These are phyloP conservation scores for Phallus indusiatus DNA, from an alignment of 768 basidiomycete species.

Conservation along the genomic window DNA sequence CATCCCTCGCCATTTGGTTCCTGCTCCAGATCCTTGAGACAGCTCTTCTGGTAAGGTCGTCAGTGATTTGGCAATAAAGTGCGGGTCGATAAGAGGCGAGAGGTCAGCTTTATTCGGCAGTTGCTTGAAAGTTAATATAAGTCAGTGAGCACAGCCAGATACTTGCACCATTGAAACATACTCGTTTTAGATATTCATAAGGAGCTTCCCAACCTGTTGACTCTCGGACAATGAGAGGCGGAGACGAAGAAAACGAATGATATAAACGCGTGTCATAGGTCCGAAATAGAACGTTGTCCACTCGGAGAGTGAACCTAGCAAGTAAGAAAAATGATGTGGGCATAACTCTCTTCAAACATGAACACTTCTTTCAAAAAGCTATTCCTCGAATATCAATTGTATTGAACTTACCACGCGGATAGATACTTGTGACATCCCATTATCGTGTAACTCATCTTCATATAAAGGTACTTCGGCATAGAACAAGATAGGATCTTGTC, in stretches of 20 bases:
- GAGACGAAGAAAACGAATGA: slow-evolving; percentile 61
- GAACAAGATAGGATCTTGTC: slow-evolving; percentile 94
- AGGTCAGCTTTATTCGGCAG: slow-evolving; percentile 71
- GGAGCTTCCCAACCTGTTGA: slow-evolving; percentile 85
- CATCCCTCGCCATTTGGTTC: slow-evolving; percentile 81
- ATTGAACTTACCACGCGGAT: slow-evolving; percentile 70
- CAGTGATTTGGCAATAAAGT: slow-evolving; percentile 68
- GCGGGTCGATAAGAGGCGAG: slow-evolving; percentile 79
- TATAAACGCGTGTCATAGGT: slow-evolving; percentile 84
- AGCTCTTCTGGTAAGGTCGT: slow-evolving; percentile 48
- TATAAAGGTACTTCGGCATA: slow-evolving; percentile 92
- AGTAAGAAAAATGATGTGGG: slow-evolving; percentile 90
- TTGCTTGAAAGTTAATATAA: slow-evolving; percentile 32
- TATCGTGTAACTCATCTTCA: slow-evolving; percentile 96
- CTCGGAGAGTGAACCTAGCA: slow-evolving; percentile 82
- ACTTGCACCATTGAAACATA: slow-evolving; percentile 25
- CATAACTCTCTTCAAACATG: slow-evolving; percentile 81
- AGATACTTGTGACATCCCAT: slow-evolving; percentile 77
- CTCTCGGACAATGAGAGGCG: slow-evolving; percentile 67
- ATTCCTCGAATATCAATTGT: neutral
- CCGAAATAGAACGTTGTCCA: slow-evolving; percentile 91
- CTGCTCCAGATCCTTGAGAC: slow-evolving; percentile 53
- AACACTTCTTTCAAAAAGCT: neutral
- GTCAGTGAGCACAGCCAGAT: neutral
- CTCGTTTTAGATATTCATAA: slow-evolving; percentile 71